Evolutionary conservation across 495 filamentous ascomycete species (phyloP), one percentile per base, ranked within the genome.

Genomic region (Beverwykella pulmonaria): DNA sequence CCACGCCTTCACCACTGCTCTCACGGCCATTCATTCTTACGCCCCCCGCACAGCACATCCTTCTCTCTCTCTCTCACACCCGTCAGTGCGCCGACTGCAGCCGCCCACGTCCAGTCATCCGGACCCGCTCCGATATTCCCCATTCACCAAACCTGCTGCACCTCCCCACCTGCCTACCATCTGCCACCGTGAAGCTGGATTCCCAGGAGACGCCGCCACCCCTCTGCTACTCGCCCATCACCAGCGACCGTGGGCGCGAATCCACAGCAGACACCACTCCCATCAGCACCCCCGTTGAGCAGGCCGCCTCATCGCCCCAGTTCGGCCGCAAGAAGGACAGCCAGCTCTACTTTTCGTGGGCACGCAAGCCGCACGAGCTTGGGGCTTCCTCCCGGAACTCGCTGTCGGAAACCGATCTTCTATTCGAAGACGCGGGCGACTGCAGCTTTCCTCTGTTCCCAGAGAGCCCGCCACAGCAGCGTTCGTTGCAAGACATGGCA

Each of bases 381-480:
- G 75, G 74, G 36, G 61, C 63, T 50, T 34, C 32, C 6, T 63
- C 59, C 50, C 57, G 50, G 46, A 73, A 61, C 61, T 69, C 69
- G 41, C 76, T 76, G 67, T 54, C 70, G 10, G 78, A 79, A 61
- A 76, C 80, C 57, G 74, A 76, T 44, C 63, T 75, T 27, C 68
- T 76, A 32, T 76, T 76, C 66, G 63, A 70, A 48, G 79, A 80
- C 63, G 57, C 77, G 39, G 78, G 77, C 54, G 76, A 79, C 61
- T 72, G 70, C 63, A 73, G 70, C 67, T 79, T 82, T 60, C 77
- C 78, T 64, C 75, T 83, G 50, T 84, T 83, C 71, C 71, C 77
- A 53, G 75, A 76, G 27, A 73, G 75, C 26, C 68, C 68, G 34
- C 65, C 71, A 50, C 32, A 5, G 32, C 41, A 46, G 20, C 5